phyloP scores from a whole-genome alignment of 805 yeast genomes.

The Torulaspora gathmanii region DNA sequence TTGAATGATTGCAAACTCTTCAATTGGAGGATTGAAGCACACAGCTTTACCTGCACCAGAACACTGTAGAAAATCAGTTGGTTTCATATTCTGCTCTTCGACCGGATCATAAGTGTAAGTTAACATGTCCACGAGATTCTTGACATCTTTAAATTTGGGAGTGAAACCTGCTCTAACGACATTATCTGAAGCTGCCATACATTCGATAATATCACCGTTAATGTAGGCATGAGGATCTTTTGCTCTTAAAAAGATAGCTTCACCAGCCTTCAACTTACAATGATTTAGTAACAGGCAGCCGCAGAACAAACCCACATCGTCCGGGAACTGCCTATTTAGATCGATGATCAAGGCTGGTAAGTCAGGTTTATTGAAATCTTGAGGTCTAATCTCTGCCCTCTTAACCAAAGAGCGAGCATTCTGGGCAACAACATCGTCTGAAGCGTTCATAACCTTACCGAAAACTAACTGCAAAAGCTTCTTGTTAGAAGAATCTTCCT shows the following conservation, averaged over 20 bases:
- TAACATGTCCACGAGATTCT: constrained; percentile 82
- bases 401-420: constrained; percentile 62
- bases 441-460: constrained; percentile 76
- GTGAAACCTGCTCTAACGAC: constrained; percentile 99
- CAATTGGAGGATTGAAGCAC: constrained; percentile 93
- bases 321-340: constrained; percentile 82
- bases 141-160: constrained; percentile 97
- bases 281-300: constrained; percentile 92
- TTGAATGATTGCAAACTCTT: constrained; percentile 90
- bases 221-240: constrained; percentile 98
- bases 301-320: constrained; percentile 92
- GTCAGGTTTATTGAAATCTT: constrained; percentile 46
- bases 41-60: constrained; percentile 61
- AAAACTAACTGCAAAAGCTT: constrained; percentile 69
- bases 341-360: constrained; percentile 72
- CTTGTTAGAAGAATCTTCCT: constrained; percentile 55
- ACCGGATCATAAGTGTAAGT: constrained; percentile 87
- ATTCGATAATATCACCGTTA: constrained; percentile 94
- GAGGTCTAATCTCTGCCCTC: constrained; percentile 58
- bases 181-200: constrained; percentile 99
- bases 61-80: constrained; percentile 46
- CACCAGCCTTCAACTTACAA: constrained; percentile 76
- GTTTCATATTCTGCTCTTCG: constrained; percentile 86
- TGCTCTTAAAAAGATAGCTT: constrained; percentile 94
- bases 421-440: constrained; percentile 51